Evolutionary conservation across 2,329 filamentous ascomycete genomes (phyloP).

Genomic region (Colletotrichum graminicola): DNA sequence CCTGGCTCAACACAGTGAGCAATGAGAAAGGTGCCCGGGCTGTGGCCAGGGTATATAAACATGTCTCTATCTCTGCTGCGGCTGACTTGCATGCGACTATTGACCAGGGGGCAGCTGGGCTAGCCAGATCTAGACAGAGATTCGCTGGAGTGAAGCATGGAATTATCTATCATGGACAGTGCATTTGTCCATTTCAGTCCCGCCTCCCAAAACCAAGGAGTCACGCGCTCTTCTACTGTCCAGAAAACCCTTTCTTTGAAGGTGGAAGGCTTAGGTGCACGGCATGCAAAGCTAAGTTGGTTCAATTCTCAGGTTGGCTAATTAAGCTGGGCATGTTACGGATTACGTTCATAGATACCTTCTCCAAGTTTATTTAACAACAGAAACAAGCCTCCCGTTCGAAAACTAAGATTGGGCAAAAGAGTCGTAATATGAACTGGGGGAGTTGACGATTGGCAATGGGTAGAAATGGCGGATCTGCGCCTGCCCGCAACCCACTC

Average conservation of each 20-base stretch:
- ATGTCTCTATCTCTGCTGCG: not conserved
- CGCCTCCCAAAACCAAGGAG: too few relatives aligned
- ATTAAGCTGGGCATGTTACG: not conserved
- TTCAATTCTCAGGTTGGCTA: not conserved
- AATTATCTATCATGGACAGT: not conserved
- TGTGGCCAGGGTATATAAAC: not conserved
- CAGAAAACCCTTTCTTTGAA: too few relatives aligned
- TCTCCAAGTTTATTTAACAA: not conserved
- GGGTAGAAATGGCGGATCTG: not conserved
- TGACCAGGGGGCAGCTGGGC: not conserved
- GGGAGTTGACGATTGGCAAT: not conserved
- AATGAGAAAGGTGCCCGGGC: not conserved
- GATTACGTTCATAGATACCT: not conserved
- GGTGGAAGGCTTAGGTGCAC: not conserved
- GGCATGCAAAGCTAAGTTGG: not conserved
- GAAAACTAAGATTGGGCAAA: too few relatives aligned
- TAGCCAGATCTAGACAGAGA: not conserved
- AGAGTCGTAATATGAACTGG: rapidly evolving
- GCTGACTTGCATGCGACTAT: constrained; percentile 7
- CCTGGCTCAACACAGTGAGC: not conserved
- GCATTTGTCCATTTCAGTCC: not conserved
- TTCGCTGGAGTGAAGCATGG: not conserved
- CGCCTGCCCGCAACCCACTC: not conserved
- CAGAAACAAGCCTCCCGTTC: not conserved
- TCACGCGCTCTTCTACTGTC: too few relatives aligned